Conservation (phyloP, 805 yeast species). For the Hanseniaspora taiwanica region DNA sequence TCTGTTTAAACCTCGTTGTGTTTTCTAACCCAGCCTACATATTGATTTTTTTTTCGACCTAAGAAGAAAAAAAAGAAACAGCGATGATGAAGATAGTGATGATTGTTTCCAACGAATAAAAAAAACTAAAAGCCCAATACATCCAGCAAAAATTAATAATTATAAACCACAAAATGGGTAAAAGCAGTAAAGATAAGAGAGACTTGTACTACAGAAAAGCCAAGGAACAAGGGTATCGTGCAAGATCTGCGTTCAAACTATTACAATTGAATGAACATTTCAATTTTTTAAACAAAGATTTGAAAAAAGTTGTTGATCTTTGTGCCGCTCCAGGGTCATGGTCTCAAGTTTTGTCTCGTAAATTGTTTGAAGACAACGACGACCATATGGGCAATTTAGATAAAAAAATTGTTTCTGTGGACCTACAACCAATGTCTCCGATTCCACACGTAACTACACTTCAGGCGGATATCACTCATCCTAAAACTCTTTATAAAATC, state of each 20-base stretch:
- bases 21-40: too few species aligned
- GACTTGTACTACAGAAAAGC: slow-evolving; percentile 88
- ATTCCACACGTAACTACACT: slow-evolving; percentile 80
- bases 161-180: slow-evolving; percentile 49
- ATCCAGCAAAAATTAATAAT: neutral
- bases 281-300: slow-evolving; percentile 54
- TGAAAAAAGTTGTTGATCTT: slow-evolving; percentile 79
- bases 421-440: slow-evolving; percentile 94
- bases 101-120: neutral
- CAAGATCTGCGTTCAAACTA: slow-evolving; percentile 89
- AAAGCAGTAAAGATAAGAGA: slow-evolving; percentile 87
- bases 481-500: slow-evolving; percentile 67
- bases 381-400: slow-evolving; percentile 23
- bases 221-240: slow-evolving; percentile 96
- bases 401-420: slow-evolving; percentile 84
- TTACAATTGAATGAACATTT: slow-evolving; percentile 86
- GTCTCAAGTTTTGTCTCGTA: slow-evolving; percentile 85
- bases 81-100: too few species aligned
- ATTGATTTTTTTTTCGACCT: too few species aligned
- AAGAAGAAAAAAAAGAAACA: too few species aligned
- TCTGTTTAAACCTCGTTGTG: too few species aligned
- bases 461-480: slow-evolving; percentile 97
- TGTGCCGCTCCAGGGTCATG: slow-evolving; percentile 99
- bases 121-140: neutral
- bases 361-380: slow-evolving; percentile 35